Evolutionary conservation across 2,329 filamentous ascomycete species (phyloP).

Genomic region (Corynespora cassiicola): DNA sequence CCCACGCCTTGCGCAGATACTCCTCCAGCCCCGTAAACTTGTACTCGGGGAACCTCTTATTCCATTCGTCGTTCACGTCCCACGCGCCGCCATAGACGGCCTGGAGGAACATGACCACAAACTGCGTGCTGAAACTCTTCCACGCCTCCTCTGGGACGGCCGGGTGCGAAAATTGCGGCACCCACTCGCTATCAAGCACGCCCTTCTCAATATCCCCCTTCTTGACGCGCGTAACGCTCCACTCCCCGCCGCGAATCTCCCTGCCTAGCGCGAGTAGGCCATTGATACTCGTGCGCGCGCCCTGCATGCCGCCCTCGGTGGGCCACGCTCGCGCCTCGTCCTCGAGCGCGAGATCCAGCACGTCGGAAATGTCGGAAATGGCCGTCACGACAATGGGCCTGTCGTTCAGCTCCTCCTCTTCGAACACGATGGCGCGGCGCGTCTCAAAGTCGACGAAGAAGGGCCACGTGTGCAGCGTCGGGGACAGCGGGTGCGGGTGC

Average conservation of each 20-base stretch:
- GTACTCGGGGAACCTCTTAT: conserved; percentile 53
- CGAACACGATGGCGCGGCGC: conserved; percentile 35
- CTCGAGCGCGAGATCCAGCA: conserved; percentile 33
- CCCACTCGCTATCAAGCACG: conserved; percentile 49
- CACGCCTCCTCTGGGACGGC: conserved; percentile 45
- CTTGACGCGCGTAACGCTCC: conserved; percentile 53
- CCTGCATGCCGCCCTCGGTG: conserved; percentile 29
- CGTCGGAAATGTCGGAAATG: conserved; percentile 28
- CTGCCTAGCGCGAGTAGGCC: conserved; percentile 36
- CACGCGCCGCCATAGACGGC: conserved; percentile 52
- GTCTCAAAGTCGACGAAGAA: conserved; percentile 40
- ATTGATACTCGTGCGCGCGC: conserved; percentile 28
- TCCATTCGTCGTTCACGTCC: conserved; percentile 55
- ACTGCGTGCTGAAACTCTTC: conserved; percentile 41
- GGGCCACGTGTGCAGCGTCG: conserved; percentile 49
- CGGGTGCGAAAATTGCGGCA: conserved; percentile 39
- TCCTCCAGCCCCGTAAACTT: conserved; percentile 51
- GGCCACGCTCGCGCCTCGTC: conserved; percentile 36
- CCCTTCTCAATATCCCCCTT: conserved; percentile 57
- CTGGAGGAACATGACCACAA: conserved; percentile 52
- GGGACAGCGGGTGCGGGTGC: conserved; percentile 55
- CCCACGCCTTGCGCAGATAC: conserved; percentile 52
- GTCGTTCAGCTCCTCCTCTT: conserved; percentile 30
- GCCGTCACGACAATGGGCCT: conserved; percentile 34
- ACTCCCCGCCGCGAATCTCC: conserved; percentile 37